Evolutionary conservation across 1,284 basidiomycete species (phyloP), one percentile per base, ranked within the genome.

Genomic region (Boletus smithii): DNA sequence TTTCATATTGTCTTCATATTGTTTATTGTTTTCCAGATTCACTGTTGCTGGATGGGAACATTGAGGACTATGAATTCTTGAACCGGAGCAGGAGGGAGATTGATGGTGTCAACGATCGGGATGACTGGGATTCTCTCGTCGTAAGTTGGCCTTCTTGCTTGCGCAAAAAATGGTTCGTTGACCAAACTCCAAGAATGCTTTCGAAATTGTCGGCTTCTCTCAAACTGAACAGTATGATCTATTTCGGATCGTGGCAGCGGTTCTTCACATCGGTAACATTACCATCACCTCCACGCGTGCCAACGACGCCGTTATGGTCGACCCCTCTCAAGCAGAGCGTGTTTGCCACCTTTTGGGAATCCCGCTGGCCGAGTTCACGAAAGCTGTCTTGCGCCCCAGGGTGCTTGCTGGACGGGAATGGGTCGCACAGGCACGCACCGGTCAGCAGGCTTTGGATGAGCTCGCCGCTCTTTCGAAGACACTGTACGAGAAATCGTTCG

Each of bases 201-300:
- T 97, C 23, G 83, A 92, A 53, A 79, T 87, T 8, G 91, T 97
- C 18, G 94, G 97, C 3, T 95, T 99, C 68, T 79, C 85, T 5
- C 60, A 79, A 11, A 69, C 80, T 0, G 95, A 99, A 65, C 95
- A 98, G 64, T 75, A 91, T 55, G 87, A 98, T 62, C 78, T 99
- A 8, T 98, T 99, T 76, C 84, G 91, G n/a, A 78, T 98, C 37
- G 82, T 97, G 10, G 94, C 95, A 1, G 88, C 91, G 6, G 87
- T 99, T 58, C 79, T 99, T 3, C 97, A 99, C 67, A 88, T 99
- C 44, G 97, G 97, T 44, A 98, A 99, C 68, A 91, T 99, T 58
- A 72, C 74, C 17, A 85, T 99, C 49, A 83, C 85, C 1, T 80
- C 88, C 3, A 88, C 90, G 26, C 79, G 91, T 34, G 81, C 88